A percentile compares a stretch with the other conserved stretches of the same genome.
Evolutionary conservation across 2,329 filamentous ascomycete species (phyloP).

Genomic region (Hymenoscyphus scutula): DNA sequence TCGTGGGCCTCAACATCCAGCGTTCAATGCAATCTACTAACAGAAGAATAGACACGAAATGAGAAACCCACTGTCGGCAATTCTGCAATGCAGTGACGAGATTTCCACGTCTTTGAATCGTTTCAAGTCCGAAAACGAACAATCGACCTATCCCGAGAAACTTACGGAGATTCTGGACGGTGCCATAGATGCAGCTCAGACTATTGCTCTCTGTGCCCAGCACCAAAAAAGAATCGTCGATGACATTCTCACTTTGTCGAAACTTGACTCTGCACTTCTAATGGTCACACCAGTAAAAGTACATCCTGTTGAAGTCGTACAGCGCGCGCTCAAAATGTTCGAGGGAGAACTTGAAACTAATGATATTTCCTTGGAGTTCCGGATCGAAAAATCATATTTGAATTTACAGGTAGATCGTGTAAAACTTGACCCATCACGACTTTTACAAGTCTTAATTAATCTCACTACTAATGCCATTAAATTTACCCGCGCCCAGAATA

Average conservation of each 20-base stretch:
- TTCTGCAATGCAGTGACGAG: slow-evolving; percentile 74
- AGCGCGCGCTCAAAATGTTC: slow-evolving; percentile 73
- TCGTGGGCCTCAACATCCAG: slow-evolving; percentile 36
- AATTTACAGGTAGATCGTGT: slow-evolving; percentile 67
- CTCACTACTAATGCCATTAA: slow-evolving; percentile 80
- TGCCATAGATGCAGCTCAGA: slow-evolving; percentile 74
- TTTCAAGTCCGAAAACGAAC: slow-evolving; percentile 21
- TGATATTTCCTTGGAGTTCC: slow-evolving; percentile 68
- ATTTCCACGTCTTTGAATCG: slow-evolving; percentile 49
- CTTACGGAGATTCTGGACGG: slow-evolving; percentile 50
- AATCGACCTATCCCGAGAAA: slow-evolving; percentile 35
- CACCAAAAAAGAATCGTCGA: slow-evolving; percentile 60
- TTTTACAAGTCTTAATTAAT: slow-evolving; percentile 80
- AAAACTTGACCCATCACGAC: slow-evolving; percentile 71
- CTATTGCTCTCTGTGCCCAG: slow-evolving; percentile 74
- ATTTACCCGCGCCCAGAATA: slow-evolving; percentile 68
- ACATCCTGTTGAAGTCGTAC: slow-evolving; percentile 62
- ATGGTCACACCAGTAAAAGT: slow-evolving; percentile 69
- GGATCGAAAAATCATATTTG: slow-evolving; percentile 65
- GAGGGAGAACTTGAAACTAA: slow-evolving; percentile 71
- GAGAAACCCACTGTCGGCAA: slow-evolving; percentile 72
- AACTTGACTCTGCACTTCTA: slow-evolving; percentile 68
- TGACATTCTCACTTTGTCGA: slow-evolving; percentile 64
- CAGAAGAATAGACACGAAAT: slow-evolving; percentile 57
- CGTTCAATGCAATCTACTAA: neutral